Base-by-base conservation (phyloP, 495 filamentous ascomycete species). In the Hypoxylon fragiforme region DNA sequence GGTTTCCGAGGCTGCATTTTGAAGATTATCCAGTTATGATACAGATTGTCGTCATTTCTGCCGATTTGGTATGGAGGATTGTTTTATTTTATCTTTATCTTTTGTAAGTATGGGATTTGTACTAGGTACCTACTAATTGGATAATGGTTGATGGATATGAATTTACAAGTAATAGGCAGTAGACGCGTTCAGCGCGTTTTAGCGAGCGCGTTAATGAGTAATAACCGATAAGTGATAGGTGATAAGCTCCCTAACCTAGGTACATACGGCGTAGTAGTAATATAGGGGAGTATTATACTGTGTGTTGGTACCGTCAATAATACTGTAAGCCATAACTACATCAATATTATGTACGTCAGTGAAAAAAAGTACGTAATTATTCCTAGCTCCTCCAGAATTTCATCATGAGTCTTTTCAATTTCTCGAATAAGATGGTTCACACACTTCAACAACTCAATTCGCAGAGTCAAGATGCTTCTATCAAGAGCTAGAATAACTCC, bases 1-100 rank as follows among this genome's bases (percentile, higher is more conserved):
- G 62, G 64, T 13, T 67, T 71, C 45, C 68, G 72, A 7, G 54
- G 30, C 35, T 70, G 62, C 52, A 65, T 69, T 24, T 64, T 66
- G 36, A 28, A 30, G 14, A 9, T 7, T 37, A 31, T 39, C 26
- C 20, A 12, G 3, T 45, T 26, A 7, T 42, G 15, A 7, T 42
- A 15, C 9, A 18, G 30, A 38, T 32, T 32, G 14, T 49, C 49
- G 47, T 38, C 28, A 32, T 38, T 35, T n/a, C n/a, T n/a, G n/a
- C n/a, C n/a, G n/a, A n/a, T n/a, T n/a, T 55, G 12, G 6, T 9
- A 3, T 34, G 3, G 24, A 4, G 24, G 4, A 28, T 28, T 28
- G 24, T 9, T 28, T 4, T 28, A 4, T 28, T 4, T 4, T 28
- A 28, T 28, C 24, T 28, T n/a, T 34, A 4, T 28, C 24, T 4